Conservation (phyloP, 495 filamentous ascomycete genomes). For the Penicillium paradoxum region DNA sequence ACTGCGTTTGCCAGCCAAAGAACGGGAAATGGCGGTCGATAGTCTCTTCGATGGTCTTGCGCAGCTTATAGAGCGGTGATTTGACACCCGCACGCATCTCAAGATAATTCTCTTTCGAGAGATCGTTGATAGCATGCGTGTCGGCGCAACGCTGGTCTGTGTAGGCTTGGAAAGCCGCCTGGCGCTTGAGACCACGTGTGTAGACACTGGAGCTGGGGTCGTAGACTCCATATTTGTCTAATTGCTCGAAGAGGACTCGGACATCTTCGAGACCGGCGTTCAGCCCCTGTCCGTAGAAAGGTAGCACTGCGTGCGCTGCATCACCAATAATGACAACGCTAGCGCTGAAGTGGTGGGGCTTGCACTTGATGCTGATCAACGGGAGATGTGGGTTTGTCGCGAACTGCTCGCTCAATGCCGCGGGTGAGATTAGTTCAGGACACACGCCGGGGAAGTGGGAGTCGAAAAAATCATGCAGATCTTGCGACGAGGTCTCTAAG, state of each 20-base stretch:
- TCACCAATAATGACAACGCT: constrained; percentile 87
- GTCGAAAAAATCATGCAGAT: constrained; percentile 68
- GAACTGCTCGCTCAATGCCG: constrained; percentile 67
- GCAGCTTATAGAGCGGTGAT: constrained; percentile 64
- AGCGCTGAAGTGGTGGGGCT: constrained; percentile 72
- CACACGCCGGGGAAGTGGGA: constrained; percentile 78
- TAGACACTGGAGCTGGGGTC: constrained; percentile 25
- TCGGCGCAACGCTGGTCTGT: constrained; percentile 66
- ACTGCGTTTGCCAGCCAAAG: constrained; percentile 86
- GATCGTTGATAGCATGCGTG: constrained; percentile 84
- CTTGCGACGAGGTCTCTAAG: constrained; percentile 52
- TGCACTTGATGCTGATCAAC: constrained; percentile 86
- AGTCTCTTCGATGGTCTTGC: constrained; percentile 85
- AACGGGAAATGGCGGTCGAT: constrained; percentile 68
- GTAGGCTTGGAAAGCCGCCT: constrained; percentile 67
- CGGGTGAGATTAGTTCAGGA: constrained; percentile 67
- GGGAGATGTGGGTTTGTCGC: constrained; percentile 78
- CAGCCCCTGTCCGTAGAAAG: constrained; percentile 89
- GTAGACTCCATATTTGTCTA: constrained; percentile 60
- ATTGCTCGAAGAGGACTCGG: constrained; percentile 67
- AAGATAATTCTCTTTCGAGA: constrained; percentile 84
- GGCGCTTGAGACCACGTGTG: constrained; percentile 39
- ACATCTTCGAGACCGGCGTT: constrained; percentile 85
- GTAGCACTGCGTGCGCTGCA: constrained; percentile 95
- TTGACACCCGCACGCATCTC: constrained; percentile 87